Conservation (phyloP, 352 stramenopile genomes). For the Globisporangium solare region DNA sequence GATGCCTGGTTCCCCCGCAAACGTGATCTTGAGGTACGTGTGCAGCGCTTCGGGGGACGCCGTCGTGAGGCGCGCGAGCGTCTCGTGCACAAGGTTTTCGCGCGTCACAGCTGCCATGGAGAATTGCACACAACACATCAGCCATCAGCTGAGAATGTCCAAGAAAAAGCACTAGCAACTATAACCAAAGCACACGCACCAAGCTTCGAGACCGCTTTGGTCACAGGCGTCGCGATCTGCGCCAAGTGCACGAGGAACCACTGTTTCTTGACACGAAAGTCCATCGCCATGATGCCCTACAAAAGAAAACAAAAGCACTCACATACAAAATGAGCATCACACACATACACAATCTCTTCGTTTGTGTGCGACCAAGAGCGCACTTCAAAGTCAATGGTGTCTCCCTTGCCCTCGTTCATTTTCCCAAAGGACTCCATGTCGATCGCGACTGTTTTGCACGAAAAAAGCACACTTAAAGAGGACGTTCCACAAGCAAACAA, state of each 20-base stretch:
- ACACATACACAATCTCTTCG: not conserved
- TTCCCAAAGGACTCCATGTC: slow-evolving; percentile 62
- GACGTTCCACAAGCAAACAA: not conserved
- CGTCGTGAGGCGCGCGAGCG: slow-evolving; percentile 35
- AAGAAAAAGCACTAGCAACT: not conserved
- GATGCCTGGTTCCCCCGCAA: slow-evolving; percentile 56
- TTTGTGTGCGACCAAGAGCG: slow-evolving; percentile 4
- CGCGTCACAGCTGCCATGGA: slow-evolving; percentile 36
- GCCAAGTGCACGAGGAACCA: slow-evolving; percentile 77
- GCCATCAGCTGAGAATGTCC: not conserved
- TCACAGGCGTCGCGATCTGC: slow-evolving; percentile 55
- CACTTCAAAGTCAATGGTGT: slow-evolving; percentile 63
- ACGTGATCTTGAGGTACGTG: slow-evolving; percentile 67
- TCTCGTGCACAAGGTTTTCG: slow-evolving; percentile 55
- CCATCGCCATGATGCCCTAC: slow-evolving; percentile 67
- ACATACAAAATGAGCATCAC: not conserved
- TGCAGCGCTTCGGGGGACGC: slow-evolving; percentile 39
- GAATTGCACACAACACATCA: not conserved
- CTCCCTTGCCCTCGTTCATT: slow-evolving; percentile 28
- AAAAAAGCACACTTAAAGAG: not conserved
- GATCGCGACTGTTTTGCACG: slow-evolving; percentile 34
- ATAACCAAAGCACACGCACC: slow-evolving; percentile 27
- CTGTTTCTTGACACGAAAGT: slow-evolving; percentile 78
- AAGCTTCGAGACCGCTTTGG: slow-evolving; percentile 59
- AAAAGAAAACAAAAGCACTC: not conserved